phyloP scores from a whole-genome alignment of 305 asterid genomes.

The Fraxinus velutina region DNA sequence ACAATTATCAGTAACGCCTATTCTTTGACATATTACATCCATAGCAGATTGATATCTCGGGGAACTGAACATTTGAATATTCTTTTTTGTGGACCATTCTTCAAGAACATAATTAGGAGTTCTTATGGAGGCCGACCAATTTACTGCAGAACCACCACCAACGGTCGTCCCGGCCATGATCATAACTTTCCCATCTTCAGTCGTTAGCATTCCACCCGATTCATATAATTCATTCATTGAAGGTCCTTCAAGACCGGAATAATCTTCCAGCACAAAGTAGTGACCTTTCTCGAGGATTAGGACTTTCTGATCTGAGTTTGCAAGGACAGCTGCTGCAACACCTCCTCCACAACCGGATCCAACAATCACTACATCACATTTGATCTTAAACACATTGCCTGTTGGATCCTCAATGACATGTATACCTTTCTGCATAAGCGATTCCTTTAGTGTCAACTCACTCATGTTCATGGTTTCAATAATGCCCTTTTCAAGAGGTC shows the following conservation, averaged over 20 bases:
- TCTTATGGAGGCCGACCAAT: conserved; percentile 81
- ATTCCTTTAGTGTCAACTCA: conserved; percentile 48
- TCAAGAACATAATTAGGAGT: conserved; percentile 65
- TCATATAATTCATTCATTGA: conserved; percentile 59
- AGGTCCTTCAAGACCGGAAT: conserved; percentile 81
- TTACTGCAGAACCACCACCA: conserved; percentile 82
- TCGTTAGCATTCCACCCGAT: conserved; percentile 59
- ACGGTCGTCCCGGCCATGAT: conserved; percentile 68
- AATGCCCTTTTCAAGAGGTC: conserved; percentile 73
- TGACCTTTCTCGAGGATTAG: conserved; percentile 78
- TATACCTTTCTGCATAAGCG: conserved; percentile 54
- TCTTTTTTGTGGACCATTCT: conserved; percentile 60
- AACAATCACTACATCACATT: conserved; percentile 78
- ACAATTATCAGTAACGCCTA: conserved; percentile 65
- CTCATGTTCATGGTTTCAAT: conserved; percentile 49
- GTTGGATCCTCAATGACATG: conserved; percentile 35
- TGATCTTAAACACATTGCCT: conserved; percentile 30
- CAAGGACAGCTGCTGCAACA: conserved; percentile 76
- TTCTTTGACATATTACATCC: conserved; percentile 66
- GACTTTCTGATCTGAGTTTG: conserved; percentile 71
- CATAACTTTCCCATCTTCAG: conserved; percentile 65
- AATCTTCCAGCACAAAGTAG: conserved; percentile 67
- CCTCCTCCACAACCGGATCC: conserved; percentile 97
- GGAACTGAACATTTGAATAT: conserved; percentile 46
- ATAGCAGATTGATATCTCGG: conserved; percentile 60